Percentiles rank a stretch among this genome's conserved stretches.
phyloP scores from a whole-genome alignment of 257 asterid species.

The Hygrophila difformis region DNA sequence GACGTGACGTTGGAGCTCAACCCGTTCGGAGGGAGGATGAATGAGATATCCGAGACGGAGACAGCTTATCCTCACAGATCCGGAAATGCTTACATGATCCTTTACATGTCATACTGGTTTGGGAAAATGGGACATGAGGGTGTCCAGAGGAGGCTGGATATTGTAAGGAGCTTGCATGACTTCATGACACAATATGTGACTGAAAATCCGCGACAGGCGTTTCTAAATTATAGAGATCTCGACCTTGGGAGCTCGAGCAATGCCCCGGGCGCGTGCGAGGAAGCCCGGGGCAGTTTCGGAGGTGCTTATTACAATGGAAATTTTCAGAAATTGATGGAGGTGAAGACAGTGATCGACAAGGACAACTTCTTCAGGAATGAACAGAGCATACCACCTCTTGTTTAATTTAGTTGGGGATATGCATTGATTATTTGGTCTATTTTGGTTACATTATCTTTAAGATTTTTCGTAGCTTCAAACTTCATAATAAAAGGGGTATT shows the following conservation, averaged over 20 bases:
- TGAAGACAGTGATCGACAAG: constrained; percentile 21
- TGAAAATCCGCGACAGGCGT: background rate
- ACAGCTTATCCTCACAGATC: constrained; percentile 23
- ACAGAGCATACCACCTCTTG: constrained; percentile 25
- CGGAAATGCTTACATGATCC: constrained; percentile 20
- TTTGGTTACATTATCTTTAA: too few species aligned
- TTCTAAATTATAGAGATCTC: constrained; percentile 22
- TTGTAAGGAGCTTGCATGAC: constrained; percentile 1
- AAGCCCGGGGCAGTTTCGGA: constrained; percentile 23
- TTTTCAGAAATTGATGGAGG: constrained; percentile 20
- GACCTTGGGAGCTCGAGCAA: constrained; percentile 20
- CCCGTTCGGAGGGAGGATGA: constrained; percentile 26
- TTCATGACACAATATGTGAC: constrained; percentile 20
- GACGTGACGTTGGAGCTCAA: constrained; percentile 13
- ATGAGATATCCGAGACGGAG: constrained; percentile 5
- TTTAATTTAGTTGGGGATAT: too few species aligned
- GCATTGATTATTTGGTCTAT: too few species aligned
- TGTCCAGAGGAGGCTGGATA: background rate
- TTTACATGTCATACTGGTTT: constrained; percentile 17
- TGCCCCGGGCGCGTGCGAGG: constrained; percentile 5
- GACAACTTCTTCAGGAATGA: constrained; percentile 26
- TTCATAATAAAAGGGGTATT: too few species aligned
- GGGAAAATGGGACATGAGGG: constrained; percentile 10
- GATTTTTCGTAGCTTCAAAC: too few species aligned
- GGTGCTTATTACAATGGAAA: constrained; percentile 18